Percentiles rank a stretch among this genome's conserved stretches.
These are phyloP conservation scores for Kondoa subrosea DNA, from an alignment of 768 basidiomycete species.

Conservation along the genomic window DNA sequence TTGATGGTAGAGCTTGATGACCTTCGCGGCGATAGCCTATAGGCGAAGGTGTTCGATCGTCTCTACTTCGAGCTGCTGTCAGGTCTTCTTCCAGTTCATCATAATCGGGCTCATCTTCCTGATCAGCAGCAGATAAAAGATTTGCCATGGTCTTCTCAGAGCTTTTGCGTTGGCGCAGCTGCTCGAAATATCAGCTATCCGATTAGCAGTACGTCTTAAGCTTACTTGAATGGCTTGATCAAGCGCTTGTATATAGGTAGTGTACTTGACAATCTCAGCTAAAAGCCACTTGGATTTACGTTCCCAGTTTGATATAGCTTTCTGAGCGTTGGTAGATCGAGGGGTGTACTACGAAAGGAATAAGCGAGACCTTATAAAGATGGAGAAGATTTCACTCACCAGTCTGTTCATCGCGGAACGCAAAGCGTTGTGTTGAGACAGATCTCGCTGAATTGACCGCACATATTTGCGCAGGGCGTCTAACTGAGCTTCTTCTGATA, in stretches of 20 bases:
- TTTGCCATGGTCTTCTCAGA: not conserved
- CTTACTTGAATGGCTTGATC: slow-evolving; percentile 39
- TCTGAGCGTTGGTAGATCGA: slow-evolving; percentile 53
- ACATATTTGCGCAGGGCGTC: slow-evolving; percentile 78
- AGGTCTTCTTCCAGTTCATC: not conserved
- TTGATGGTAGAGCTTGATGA: not conserved
- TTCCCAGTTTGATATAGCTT: slow-evolving; percentile 74
- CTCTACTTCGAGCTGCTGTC: not conserved
- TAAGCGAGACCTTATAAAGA: not conserved
- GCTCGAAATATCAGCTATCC: not conserved
- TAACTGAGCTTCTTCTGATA: slow-evolving; percentile 84
- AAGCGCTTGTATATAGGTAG: slow-evolving; percentile 82
- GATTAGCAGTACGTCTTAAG: not conserved
- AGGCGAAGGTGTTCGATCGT: not conserved
- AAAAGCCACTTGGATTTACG: slow-evolving; percentile 74
- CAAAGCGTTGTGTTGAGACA: slow-evolving; percentile 65
- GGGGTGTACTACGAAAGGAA: slow-evolving; percentile 49
- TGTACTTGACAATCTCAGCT: slow-evolving; percentile 86
- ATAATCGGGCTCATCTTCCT: not conserved
- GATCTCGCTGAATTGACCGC: slow-evolving; percentile 51
- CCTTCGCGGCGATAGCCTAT: not conserved
- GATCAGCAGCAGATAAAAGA: not conserved
- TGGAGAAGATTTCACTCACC: slow-evolving; percentile 37
- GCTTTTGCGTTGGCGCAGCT: not conserved
- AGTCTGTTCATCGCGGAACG: slow-evolving; percentile 63